Evolutionary conservation across 2,329 filamentous ascomycete genomes (phyloP), one percentile per base, ranked within the genome.

Genomic region (Fusarium liriodendri): DNA sequence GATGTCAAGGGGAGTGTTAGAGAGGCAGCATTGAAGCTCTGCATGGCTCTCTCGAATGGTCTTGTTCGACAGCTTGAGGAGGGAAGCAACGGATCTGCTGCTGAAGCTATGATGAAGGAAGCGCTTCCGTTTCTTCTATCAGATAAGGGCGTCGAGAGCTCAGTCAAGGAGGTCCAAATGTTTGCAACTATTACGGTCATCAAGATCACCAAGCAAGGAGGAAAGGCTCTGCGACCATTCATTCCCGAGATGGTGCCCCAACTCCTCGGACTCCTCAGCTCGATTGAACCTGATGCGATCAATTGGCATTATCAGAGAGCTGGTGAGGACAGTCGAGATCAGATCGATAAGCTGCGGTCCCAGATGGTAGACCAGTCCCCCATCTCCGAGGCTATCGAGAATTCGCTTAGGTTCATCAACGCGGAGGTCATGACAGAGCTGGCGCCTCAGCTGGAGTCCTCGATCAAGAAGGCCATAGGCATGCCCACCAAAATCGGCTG

Each of bases 401-500:
- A 95, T 73, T 95, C 94, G 78, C 89, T 99, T 35, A 95, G 98
- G 69, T 91, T 94, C 62, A 87, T 97, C 2, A 95, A 98, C 79
- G 91, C 91, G 8, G 84, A 87, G 6, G 92, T 93, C n/a, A 96
- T 98, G 90, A 88, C 88, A 54, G 87, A 91, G 22, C 87, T 98
- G 11, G 91, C 92, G 38, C 91, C 92, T 3, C 89, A 87, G 52
- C 87, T 99, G 0, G 93, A 97, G 80, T 88, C 89, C 33, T 92
- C 93, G 0, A 94, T 98, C 83, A 97, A 96, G 80, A 91, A 89
- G 29, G 94, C 95, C 1, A 91, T 99, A 40, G 96, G 95, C 2
- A 91, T 98, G 83, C 96, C 96, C 2, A 97, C 95, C 0, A 98
- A 98, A 84, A 93, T 98, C 57, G 97, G 95, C 40, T 97, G 95